phyloP scores from a whole-genome alignment of 805 yeast genomes.

The Pichia occidentalis region DNA sequence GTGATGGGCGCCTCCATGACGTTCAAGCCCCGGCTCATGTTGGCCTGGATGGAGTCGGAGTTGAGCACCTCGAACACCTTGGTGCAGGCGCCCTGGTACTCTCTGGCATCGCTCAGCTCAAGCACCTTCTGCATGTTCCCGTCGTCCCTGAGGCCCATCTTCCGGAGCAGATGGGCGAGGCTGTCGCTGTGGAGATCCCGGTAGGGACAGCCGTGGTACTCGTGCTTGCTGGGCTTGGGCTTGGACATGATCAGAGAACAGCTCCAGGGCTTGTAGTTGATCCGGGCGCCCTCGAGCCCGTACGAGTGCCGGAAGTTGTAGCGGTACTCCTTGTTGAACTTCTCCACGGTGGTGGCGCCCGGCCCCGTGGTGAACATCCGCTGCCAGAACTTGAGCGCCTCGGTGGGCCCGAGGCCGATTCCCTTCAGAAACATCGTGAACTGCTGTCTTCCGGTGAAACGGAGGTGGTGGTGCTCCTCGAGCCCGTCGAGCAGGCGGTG shows the following conservation, averaged over 20 bases:
- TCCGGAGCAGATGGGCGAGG: slow-evolving; percentile 47
- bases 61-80: slow-evolving; percentile 76
- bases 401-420: slow-evolving; percentile 80
- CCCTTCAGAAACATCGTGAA: slow-evolving; percentile 81
- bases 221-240: slow-evolving; percentile 60
- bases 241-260: slow-evolving; percentile 71
- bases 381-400: slow-evolving; percentile 82
- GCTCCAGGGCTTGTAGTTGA: slow-evolving; percentile 79
- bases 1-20: slow-evolving; percentile 57
- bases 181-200: slow-evolving; percentile 65
- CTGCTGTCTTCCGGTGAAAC: slow-evolving; percentile 81
- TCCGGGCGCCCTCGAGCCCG: slow-evolving; percentile 87
- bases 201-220: slow-evolving; percentile 91
- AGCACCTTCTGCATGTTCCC: slow-evolving; percentile 45
- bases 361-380: slow-evolving; percentile 51
- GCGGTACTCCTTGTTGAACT: slow-evolving; percentile 79
- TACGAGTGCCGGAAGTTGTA: slow-evolving; percentile 86
- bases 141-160: slow-evolving; percentile 61
- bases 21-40: slow-evolving; percentile 33
- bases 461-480: slow-evolving; percentile 59
- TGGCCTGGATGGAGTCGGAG: slow-evolving; percentile 34
- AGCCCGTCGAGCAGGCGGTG: slow-evolving; percentile 56
- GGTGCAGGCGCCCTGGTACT: slow-evolving; percentile 83
- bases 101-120: slow-evolving; percentile 61
- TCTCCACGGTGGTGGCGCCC: slow-evolving; percentile 54